Evolutionary conservation across 352 stramenopile genomes (phyloP).

Genomic region (Lagenidium giganteum): DNA sequence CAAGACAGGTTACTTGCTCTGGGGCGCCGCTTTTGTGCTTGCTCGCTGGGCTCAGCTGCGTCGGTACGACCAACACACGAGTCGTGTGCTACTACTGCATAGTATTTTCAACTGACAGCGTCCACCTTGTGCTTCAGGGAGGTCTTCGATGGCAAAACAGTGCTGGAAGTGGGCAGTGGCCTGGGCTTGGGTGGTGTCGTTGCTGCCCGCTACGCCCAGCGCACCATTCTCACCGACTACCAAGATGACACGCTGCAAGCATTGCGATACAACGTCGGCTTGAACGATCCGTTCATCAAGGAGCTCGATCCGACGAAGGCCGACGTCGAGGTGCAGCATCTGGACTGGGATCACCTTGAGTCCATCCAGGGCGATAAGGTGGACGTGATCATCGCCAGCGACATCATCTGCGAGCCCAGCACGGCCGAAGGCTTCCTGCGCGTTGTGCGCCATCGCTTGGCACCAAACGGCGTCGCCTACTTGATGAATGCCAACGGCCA

Average conservation of each 20-base stretch:
- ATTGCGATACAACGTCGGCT: conserved; percentile 71
- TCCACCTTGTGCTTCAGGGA: too few species aligned
- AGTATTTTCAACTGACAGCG: background rate
- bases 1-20: conserved; percentile 84
- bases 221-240: conserved; percentile 77
- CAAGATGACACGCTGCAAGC: conserved; percentile 75
- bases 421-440: conserved; percentile 84
- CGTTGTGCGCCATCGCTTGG: conserved; percentile 61
- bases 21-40: conserved; percentile 76
- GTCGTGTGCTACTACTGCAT: background rate
- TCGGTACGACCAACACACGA: too few species aligned
- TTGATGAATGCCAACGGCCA: conserved; percentile 86
- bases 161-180: conserved; percentile 81
- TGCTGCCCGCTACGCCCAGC: conserved; percentile 52
- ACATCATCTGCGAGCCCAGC: conserved; percentile 86
- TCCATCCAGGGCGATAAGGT: conserved; percentile 57
- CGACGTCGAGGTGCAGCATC: conserved; percentile 39
- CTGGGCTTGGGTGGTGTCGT: conserved; percentile 78
- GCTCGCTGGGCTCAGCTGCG: conserved; percentile 79
- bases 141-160: conserved; percentile 58
- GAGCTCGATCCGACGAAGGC: conserved; percentile 48
- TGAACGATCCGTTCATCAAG: conserved; percentile 74
- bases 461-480: conserved; percentile 53
- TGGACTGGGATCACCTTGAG: conserved; percentile 78
- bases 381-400: conserved; percentile 79